phyloP scores from a whole-genome alignment of 352 stramenopile genomes.

The Lagenidium sp. region DNA sequence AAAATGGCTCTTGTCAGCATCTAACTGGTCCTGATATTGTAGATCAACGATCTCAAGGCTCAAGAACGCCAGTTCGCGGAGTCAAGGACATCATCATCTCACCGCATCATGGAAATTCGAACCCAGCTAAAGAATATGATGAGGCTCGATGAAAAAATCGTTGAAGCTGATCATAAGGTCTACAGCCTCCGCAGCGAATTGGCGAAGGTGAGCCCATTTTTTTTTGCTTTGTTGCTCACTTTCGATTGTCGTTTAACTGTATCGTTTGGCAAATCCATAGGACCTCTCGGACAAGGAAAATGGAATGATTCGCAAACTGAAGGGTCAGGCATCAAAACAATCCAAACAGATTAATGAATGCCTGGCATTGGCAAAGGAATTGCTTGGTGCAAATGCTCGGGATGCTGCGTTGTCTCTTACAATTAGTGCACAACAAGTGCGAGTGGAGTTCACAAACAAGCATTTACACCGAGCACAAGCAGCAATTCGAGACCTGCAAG shows the following conservation, averaged over 20 bases:
- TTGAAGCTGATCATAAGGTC: conserved; percentile 56
- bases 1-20: too few species aligned
- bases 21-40: too few species aligned
- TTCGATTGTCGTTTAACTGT: too few species aligned
- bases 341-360: conserved; percentile 58
- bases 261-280: too few species aligned
- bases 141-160: conserved; percentile 68
- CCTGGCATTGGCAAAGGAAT: conserved; percentile 36
- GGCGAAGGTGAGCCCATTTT: conserved; percentile 46
- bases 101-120: conserved; percentile 61
- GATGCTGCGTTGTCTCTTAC: conserved; percentile 48
- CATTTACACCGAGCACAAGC: conserved; percentile 45
- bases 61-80: conserved; percentile 57
- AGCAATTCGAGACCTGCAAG: conserved; percentile 38
- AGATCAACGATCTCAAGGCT: conserved; percentile 49
- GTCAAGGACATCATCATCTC: conserved; percentile 43
- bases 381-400: conserved; percentile 33
- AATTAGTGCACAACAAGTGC: conserved; percentile 54
- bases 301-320: conserved; percentile 64
- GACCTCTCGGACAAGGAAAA: conserved; percentile 75
- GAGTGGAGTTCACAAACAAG: conserved; percentile 51
- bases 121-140: conserved; percentile 56
- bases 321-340: conserved; percentile 62
- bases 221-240: too few species aligned
- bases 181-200: conserved; percentile 63